A percentile compares a stretch with the other conserved stretches of the same genome.
phyloP scores from a whole-genome alignment of 345 rosid species.

The Sisymbrium altissimum region DNA sequence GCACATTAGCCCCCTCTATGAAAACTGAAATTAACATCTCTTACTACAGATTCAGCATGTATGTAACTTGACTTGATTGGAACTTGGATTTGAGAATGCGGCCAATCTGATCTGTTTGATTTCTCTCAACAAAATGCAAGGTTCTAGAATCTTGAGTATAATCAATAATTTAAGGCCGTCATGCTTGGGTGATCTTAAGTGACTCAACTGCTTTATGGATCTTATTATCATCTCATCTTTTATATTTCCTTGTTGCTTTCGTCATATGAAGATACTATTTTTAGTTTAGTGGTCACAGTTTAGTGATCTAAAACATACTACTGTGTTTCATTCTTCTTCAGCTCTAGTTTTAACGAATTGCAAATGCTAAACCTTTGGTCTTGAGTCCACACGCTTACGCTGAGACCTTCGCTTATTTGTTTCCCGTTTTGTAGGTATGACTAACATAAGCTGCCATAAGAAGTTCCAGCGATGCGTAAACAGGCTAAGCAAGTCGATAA shows the following conservation, averaged over 20 bases:
- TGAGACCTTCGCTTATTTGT: background rate
- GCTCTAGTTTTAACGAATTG: background rate
- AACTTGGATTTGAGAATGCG: background rate
- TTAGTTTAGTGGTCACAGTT: background rate
- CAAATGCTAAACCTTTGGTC: background rate
- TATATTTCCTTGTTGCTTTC: background rate
- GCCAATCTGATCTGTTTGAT: background rate
- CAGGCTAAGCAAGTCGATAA: constrained; percentile 68
- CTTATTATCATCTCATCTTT: background rate
- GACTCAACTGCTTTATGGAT: background rate
- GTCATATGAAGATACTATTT: background rate
- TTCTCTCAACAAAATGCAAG: background rate
- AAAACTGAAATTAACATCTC: background rate
- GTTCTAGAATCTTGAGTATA: background rate
- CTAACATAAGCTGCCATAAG: constrained; percentile 71
- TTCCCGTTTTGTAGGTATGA: constrained; percentile 47
- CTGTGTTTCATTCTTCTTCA: background rate
- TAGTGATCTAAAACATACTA: no score
- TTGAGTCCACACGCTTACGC: background rate
- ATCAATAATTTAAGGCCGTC: background rate
- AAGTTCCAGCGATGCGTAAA: constrained; percentile 73
- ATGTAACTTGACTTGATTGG: background rate
- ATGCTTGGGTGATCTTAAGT: background rate
- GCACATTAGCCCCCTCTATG: background rate
- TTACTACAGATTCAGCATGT: background rate